phyloP scores from a whole-genome alignment of 2,329 filamentous ascomycete species.

The Davidsoniella eucalypti region DNA sequence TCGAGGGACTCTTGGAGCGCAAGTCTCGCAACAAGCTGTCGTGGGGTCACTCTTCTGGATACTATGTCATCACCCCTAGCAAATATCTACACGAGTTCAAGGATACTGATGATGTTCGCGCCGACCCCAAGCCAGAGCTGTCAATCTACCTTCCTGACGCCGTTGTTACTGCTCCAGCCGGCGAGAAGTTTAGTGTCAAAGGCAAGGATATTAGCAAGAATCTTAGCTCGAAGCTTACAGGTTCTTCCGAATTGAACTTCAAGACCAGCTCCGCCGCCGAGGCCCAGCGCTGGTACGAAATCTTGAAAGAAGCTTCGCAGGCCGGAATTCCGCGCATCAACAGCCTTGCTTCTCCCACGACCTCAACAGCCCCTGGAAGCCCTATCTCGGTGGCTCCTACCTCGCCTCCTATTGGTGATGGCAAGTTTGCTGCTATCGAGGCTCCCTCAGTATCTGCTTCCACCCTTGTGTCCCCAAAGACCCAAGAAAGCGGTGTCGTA shows the following conservation, averaged over 20 bases:
- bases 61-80: slow-evolving; percentile 79
- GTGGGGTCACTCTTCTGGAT: slow-evolving; percentile 60
- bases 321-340: slow-evolving; percentile 22
- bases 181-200: slow-evolving; percentile 83
- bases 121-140: slow-evolving; percentile 68
- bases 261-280: slow-evolving; percentile 70
- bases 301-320: slow-evolving; percentile 48
- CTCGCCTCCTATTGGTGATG: slow-evolving; percentile 14
- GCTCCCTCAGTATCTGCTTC: no score
- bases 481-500: no score
- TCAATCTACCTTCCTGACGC: slow-evolving; percentile 90
- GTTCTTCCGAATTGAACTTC: slow-evolving; percentile 67
- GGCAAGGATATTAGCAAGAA: slow-evolving; percentile 81
- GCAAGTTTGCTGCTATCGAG: slow-evolving; percentile 10
- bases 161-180: slow-evolving; percentile 51
- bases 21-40: slow-evolving; percentile 76
- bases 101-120: slow-evolving; percentile 57
- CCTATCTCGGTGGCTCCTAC: slow-evolving; percentile 20
- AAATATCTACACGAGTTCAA: slow-evolving; percentile 95
- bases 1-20: slow-evolving; percentile 77
- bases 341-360: slow-evolving; percentile 16
- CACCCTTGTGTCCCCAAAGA: no score
- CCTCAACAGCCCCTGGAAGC: slow-evolving; percentile 17
- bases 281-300: slow-evolving; percentile 69
- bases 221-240: slow-evolving; percentile 64